Evolutionary conservation across 768 basidiomycete species (phyloP), one percentile per base, ranked within the genome.

Genomic region (Lactarius sanguifluus): DNA sequence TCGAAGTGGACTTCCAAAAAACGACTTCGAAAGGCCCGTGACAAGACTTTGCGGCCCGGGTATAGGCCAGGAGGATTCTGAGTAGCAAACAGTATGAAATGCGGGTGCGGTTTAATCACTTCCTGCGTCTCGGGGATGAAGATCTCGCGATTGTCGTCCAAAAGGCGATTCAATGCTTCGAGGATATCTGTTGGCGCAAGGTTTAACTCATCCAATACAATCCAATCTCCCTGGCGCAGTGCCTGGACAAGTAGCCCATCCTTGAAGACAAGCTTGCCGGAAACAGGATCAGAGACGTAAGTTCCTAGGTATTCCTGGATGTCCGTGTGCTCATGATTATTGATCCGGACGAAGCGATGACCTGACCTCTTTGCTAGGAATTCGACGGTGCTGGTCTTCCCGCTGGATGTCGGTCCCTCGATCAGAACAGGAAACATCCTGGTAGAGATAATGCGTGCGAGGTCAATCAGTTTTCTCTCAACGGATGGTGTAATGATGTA

Each of bases 311-410:
- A 99, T 75, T 99, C 97, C 73, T 99, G 97, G 59, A 99, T 97
- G 74, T 99, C 97, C 6, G 97, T 99, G 73, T 98, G 97, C 69
- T 99, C 97, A 78, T 99, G 97, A 73, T 99, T 99, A 79, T 99
- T 99, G 82, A 99, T 98, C 47, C 97, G 92, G 36, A 99, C 88
- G 76, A 98, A 98, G 41, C 85, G 87, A 79, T 99, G 97, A 0
- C 97, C 96, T 0, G 95, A 97, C 63, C 91, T 83, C 67, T 86
- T 86, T 6, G 97, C 96, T 34, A 99, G 85, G 76, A 96, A 98
- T 77, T 98, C 96, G 55, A 99, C 87, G 1, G 96, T 92, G 71
- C 93, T 95, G 2, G 97, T 99, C 81, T 99, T 99, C 45, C 97
- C 97, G 64, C 90, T 91, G 1, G 97, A 98, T 0, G 97, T 99